Evolutionary conservation across 106 monocot species (phyloP), one percentile per base, ranked within the genome.

Genomic region (Gastrodia elata): DNA sequence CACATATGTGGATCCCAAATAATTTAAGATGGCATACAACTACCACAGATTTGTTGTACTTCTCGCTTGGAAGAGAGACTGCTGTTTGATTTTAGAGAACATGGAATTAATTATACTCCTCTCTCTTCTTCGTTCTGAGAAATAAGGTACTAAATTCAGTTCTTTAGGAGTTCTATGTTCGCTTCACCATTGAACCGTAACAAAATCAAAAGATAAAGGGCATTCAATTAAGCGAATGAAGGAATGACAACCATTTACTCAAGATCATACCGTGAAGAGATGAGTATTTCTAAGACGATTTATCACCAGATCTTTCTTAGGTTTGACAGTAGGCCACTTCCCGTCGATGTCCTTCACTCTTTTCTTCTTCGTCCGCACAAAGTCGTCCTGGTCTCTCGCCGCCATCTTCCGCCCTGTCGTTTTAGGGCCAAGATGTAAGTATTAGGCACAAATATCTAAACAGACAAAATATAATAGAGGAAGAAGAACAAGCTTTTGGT

Each of bases 231-330:
- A 22, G 20, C 18, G 18, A n/a, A 35, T 18, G 67, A 36, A 18
- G 27, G 11, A 26, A 18, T 33, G 15, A 9, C 6, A n/a, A 38
- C 26, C 13, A 64, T 52, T 15, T 7, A 13, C 33, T 0, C 32
- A 26, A 46, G 20, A 26, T 41, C 68, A 4, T 81, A 89, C 89
- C 76, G 86, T 89, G 73, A 86, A 81, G 73, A 89, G 86, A 71
- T 76, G 74, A 59, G 46, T 81, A 44, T 75, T 65, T 70, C 79
- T 86, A 79, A 89, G 83, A 39, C 78, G 83, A 76, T 86, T 82
- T 76, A 81, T 71, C 26, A 74, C 77, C 70, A 89, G 83, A 75
- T 83, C 81, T 59, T 72, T 86, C 81, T 89, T 89, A 56, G 77
- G 72, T 76, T 81, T 89, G 34, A 89, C 74, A 42, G 32, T 6